Base-by-base conservation (phyloP, 2,329 filamentous ascomycete species). In the Orbilia brochopaga region DNA sequence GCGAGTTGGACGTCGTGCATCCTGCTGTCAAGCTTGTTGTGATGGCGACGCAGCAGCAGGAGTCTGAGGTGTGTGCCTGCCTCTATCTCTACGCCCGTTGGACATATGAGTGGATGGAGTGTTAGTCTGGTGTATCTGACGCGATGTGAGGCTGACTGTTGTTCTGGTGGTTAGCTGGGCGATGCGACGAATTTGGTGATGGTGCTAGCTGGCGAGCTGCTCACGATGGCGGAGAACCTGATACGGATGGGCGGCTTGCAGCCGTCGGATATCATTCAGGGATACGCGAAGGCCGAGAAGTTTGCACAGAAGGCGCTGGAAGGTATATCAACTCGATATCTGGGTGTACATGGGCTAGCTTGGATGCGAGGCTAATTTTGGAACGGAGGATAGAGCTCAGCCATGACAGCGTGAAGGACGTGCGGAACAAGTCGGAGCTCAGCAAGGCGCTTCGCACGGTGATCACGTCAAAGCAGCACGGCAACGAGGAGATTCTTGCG, bases 1-100 rank as follows among this genome's bases (percentile, higher is more conserved):
- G 92, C 78, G 95, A 99, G 83, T 87, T 99, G 80, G 94, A 99
- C 79, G 94, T 99, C 74, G 92, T 99, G 64, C 94, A 99, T 83
- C 94, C 95, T 74, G 94, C 94, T 66, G 95, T 94, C 57, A 99
- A 99, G 83, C 85, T 99, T 75, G 84, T 99, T 60, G 94, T 99
- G 77, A 99, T 99, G 95, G 93, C 94, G 73, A 93, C 90, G 80
- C 94, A 99, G 82, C 94, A 99, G 83, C 95, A 99, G 82, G 95
- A 99, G 81, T 88, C 92, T 46, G 94, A 99, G 75, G 75, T 77
- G 62, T 54, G 72, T 11, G 27, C 30, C 13, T 51, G 40, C 66
- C 5, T 56, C 35, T 24, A 5, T 7, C 5, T 55, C 5, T 30
- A 35, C 35, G 27, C n/a, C n/a, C n/a, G n/a, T n/a, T n/a, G n/a